phyloP scores from a whole-genome alignment of 2,329 filamentous ascomycete genomes.

The Ascochyta viciae-villosae region DNA sequence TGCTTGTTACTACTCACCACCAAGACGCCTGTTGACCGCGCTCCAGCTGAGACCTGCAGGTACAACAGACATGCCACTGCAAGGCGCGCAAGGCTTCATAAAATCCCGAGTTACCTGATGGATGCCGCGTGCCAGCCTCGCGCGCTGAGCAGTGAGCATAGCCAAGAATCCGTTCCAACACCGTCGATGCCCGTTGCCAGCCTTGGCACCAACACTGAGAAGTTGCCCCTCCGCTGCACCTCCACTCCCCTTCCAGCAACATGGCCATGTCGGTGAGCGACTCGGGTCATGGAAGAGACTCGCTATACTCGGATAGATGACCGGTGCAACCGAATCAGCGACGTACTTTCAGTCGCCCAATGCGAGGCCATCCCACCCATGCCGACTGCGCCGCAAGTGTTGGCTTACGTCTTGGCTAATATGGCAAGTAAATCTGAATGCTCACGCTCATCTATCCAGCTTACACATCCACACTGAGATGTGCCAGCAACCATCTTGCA shows the following conservation, averaged over 20 bases:
- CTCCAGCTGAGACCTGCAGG: neutral
- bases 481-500: neutral
- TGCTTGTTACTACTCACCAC: neutral
- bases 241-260: too few relatives aligned
- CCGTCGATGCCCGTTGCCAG: neutral
- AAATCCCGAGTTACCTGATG: neutral
- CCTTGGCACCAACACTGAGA: neutral
- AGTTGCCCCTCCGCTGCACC: neutral
- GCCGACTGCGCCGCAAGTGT: neutral
- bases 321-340: neutral
- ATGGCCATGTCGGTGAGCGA: slow-evolving; percentile 1
- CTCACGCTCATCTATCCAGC: slow-evolving; percentile 3
- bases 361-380: neutral
- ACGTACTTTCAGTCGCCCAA: neutral
- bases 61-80: slow-evolving; percentile 1
- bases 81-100: neutral
- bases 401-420: slow-evolving; percentile 11
- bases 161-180: neutral
- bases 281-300: neutral
- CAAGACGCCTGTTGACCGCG: neutral
- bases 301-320: neutral
- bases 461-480: neutral
- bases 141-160: neutral
- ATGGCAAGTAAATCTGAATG: slow-evolving; percentile 5
- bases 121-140: neutral